Evolutionary conservation across 306 rosid genomes (phyloP).

Genomic region (Cucumis sativus): Cucumber_9930_V3 NC_026657.2:37447001-37447500

Average conservation of each 20-base stretch:
- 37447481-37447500: not conserved
- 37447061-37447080: not conserved
- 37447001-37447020: slow-evolving; percentile 77
- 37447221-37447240: slow-evolving; percentile 75
- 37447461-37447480: not conserved
- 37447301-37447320: not conserved
- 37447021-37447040: not conserved
- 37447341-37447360: not conserved
- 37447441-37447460: not conserved
- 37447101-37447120: not conserved
- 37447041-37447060: not conserved
- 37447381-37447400: not conserved
- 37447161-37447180: slow-evolving; percentile 98
- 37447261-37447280: slow-evolving; percentile 76
- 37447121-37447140: slow-evolving; percentile 68
- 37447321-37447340: not conserved
- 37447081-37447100: not conserved
- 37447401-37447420: not conserved
- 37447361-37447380: not conserved
- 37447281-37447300: slow-evolving; percentile 53
- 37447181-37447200: slow-evolving; percentile 69
- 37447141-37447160: slow-evolving; percentile 98
- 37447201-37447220: slow-evolving; percentile 83
- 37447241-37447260: slow-evolving; percentile 58
- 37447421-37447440: not conserved